phyloP scores from a whole-genome alignment of 2,329 filamentous ascomycete genomes.

The Fusarium irregulare region DNA sequence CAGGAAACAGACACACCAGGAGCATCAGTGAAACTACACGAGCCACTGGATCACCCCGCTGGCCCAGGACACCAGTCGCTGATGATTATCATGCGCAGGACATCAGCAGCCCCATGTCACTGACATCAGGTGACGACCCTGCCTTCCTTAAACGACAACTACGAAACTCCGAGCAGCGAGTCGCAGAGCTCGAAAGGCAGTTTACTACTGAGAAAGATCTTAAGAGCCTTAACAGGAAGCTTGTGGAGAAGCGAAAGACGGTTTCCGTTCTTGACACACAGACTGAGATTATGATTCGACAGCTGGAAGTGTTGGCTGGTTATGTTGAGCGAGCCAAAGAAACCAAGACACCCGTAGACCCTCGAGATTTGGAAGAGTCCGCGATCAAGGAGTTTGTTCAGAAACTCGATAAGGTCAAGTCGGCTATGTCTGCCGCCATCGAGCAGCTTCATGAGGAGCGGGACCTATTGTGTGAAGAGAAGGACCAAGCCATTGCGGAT shows the following conservation, averaged over 20 bases:
- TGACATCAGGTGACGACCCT: conserved; percentile 73
- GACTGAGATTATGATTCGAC: conserved; percentile 93
- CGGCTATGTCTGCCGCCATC: conserved; percentile 66
- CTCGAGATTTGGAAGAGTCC: conserved; percentile 85
- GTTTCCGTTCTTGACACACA: conserved; percentile 95
- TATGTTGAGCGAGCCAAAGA: conserved; percentile 90
- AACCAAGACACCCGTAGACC: conserved; percentile 81
- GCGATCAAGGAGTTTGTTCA: conserved; percentile 93
- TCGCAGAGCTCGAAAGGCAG: conserved; percentile 87
- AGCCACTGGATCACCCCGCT: conserved; percentile 72
- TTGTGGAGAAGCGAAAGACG: conserved; percentile 93
- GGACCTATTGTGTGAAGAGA: conserved; percentile 86
- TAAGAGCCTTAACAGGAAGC: conserved; percentile 84
- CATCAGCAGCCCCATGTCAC: conserved; percentile 77
- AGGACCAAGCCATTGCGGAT: conserved; percentile 82
- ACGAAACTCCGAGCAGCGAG: conserved; percentile 82
- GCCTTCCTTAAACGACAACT: conserved; percentile 79
- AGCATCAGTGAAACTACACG: conserved; percentile 76
- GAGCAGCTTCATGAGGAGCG: conserved; percentile 76
- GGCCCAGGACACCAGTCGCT: conserved; percentile 74
- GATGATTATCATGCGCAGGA: conserved; percentile 68
- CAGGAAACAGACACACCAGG: conserved; percentile 64
- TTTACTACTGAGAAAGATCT: conserved; percentile 73
- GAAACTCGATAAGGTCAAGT: conserved; percentile 71
- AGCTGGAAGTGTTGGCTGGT: conserved; percentile 88